Evolutionary conservation across 2,329 filamentous ascomycete genomes (phyloP), one percentile per base, ranked within the genome.

Genomic region (Cladosporium sphaerospermum): DNA sequence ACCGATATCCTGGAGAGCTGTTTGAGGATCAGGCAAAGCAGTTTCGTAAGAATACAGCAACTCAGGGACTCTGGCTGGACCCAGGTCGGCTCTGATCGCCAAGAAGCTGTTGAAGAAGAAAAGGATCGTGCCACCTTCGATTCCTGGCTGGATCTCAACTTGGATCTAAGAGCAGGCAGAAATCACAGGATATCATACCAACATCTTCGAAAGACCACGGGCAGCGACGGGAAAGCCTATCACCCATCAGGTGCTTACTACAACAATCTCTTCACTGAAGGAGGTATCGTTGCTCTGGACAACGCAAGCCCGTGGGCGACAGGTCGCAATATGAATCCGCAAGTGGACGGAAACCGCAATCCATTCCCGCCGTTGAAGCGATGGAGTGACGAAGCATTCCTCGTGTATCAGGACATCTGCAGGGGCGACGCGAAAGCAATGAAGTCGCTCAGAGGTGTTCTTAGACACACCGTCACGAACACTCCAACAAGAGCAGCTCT

Each of bases 311-410:
- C 51, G 13, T 46, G 43, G 51, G 34, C 28, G 13, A 28, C 37
- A n/a, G 51, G 51, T 8, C 36, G 18, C 8, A 33, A 37, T 13
- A 43, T 7, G 32, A 47, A 42, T 31, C 51, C 43, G 3, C 44
- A 34, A 10, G 44, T 53, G 4, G 44, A 53, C 16, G 51, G 51
- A 14, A 47, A 31, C 11, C 18, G 18, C 6, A 43, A 16, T 3
- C 23, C 51, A 2, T 43, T 42, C 16, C 51, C 51, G 28, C 44
- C 51, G 8, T 44, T 53, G 23, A 46, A 40, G 16, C 43, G 43
- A n/a, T 53, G 51, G 51, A 53, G 51, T 16, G 51, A 53, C 28
- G 51, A n/a, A 42, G 28, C 44, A 23, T 53, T 53, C 44, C 16
- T 46, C 16, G 31, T 37, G 16, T 53, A 53, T 19, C 40, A 47